phyloP scores from a whole-genome alignment of 2,329 filamentous ascomycete genomes.

The Diaporthe sp. region DNA sequence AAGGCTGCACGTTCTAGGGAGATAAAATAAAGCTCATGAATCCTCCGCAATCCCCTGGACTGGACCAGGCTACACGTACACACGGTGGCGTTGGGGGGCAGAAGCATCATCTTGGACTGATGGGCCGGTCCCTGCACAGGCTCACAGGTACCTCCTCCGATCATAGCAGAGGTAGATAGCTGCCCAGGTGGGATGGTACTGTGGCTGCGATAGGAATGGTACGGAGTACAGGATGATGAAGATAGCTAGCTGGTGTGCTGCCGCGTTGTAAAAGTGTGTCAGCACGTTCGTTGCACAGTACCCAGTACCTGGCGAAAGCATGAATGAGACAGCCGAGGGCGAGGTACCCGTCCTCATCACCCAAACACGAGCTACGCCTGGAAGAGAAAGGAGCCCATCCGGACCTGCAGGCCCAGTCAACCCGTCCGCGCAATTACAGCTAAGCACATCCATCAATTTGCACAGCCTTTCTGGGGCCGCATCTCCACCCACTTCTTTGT shows the following conservation, averaged over 20 bases:
- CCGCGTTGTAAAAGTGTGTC: neutral
- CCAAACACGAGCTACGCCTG: conserved; percentile 31
- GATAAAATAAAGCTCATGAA: conserved; percentile 26
- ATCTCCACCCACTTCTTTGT: conserved; percentile 26
- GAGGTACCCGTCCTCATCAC: conserved; percentile 19
- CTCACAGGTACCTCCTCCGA: neutral
- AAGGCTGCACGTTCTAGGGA: conserved; percentile 9
- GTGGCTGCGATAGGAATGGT: neutral
- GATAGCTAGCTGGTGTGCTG: neutral
- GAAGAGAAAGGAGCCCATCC: conserved; percentile 23
- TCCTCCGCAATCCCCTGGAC: conserved; percentile 21
- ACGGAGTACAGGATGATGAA: neutral
- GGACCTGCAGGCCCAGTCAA: conserved; percentile 28
- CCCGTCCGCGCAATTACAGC: conserved; percentile 28
- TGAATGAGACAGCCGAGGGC: conserved; percentile 1
- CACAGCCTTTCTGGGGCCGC: conserved; percentile 20
- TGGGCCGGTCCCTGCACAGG: neutral
- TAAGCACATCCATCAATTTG: conserved; percentile 31
- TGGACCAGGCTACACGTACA: neutral
- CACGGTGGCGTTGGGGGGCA: neutral
- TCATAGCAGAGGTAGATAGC: neutral
- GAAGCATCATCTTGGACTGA: neutral
- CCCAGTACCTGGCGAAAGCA: neutral
- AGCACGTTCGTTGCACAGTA: neutral
- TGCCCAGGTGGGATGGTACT: neutral